phyloP scores from a whole-genome alignment of 129 eudicot genomes.

The Kitagawia praeruptora region DNA sequence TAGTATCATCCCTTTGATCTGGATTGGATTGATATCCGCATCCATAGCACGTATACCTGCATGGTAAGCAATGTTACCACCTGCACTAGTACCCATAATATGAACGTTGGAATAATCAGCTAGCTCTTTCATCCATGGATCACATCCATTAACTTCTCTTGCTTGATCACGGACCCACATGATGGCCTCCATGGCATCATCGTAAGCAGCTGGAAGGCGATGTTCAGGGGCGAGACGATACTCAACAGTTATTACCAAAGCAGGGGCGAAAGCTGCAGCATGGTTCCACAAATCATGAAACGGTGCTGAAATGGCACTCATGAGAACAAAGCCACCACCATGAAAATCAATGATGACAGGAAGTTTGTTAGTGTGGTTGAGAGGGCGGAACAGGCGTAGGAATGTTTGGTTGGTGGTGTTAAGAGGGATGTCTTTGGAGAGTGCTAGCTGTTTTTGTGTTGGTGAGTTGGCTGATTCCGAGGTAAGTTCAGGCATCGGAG shows the following conservation, averaged over 20 bases:
- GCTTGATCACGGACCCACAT: slow-evolving; percentile 62
- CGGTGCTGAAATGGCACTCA: slow-evolving; percentile 35
- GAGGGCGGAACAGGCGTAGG: slow-evolving; percentile 70
- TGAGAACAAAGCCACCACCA: slow-evolving; percentile 65
- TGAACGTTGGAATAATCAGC: slow-evolving; percentile 46
- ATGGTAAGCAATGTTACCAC: slow-evolving; percentile 14
- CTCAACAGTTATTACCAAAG: slow-evolving; percentile 58
- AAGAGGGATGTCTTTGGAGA: slow-evolving; percentile 66
- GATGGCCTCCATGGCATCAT: slow-evolving; percentile 70
- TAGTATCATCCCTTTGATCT: slow-evolving; percentile 1
- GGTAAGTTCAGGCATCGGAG: background rate
- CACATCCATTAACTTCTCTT: slow-evolving; percentile 14
- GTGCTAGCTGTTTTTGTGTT: background rate
- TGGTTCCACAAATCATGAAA: slow-evolving; percentile 42
- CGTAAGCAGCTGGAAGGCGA: slow-evolving; percentile 84
- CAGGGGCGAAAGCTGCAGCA: slow-evolving; percentile 32
- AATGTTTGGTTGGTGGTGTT: slow-evolving; percentile 49
- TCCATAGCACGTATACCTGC: slow-evolving; percentile 4
- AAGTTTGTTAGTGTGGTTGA: slow-evolving; percentile 21
- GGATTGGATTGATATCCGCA: background rate
- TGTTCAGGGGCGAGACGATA: slow-evolving; percentile 81
- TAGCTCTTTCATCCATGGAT: slow-evolving; percentile 48
- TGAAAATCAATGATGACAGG: slow-evolving; percentile 62
- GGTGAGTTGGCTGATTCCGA: background rate
- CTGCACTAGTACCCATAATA: slow-evolving; percentile 7